These are phyloP conservation scores for Ophiostoma piceae DNA, from an alignment of 2,329 filamentous ascomycete genomes.

Conservation along the genomic window DNA sequence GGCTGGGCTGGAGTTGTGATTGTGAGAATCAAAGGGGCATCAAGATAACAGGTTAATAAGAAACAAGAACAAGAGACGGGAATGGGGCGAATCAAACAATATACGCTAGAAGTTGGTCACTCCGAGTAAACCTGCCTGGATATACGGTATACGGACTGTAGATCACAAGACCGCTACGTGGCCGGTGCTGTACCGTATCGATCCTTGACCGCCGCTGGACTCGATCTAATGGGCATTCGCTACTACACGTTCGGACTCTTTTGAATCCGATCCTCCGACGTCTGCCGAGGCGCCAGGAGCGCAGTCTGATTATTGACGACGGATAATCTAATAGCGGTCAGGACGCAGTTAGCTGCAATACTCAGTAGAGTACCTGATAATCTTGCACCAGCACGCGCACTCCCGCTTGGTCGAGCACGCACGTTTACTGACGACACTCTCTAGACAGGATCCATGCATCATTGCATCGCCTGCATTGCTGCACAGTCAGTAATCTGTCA, in stretches of 20 bases:
- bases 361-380: not conserved
- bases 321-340: not conserved
- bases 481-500: not conserved
- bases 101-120: not conserved
- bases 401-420: not conserved
- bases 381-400: not conserved
- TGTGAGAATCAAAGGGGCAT: not conserved
- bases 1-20: not conserved
- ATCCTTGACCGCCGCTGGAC: not conserved
- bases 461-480: not conserved
- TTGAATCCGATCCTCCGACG: not conserved
- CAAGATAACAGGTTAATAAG: not conserved
- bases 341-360: not conserved
- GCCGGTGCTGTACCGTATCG: not conserved
- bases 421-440: not conserved
- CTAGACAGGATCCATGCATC: not conserved
- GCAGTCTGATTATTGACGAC: not conserved
- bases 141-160: not conserved
- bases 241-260: not conserved
- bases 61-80: not conserved
- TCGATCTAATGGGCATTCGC: too few species aligned
- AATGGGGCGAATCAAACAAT: not conserved
- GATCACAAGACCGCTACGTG: not conserved
- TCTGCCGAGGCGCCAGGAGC: too few species aligned
- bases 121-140: not conserved